Percentiles rank a stretch among this genome's conserved stretches.
Conservation (phyloP, 2,329 filamentous ascomycete genomes). For the Cercospora sojina region DNA sequence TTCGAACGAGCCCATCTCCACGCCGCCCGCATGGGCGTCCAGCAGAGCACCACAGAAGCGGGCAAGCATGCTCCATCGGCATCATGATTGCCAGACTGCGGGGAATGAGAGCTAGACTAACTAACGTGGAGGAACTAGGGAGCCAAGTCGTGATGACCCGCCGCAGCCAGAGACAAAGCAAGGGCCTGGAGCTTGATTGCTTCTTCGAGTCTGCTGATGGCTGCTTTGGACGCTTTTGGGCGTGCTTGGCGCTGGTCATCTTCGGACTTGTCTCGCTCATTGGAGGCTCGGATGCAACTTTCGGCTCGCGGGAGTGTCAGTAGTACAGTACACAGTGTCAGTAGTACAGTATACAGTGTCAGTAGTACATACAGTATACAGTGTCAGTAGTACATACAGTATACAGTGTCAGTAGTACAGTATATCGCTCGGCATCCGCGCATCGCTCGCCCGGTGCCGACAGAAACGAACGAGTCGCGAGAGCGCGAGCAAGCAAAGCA, state of each 20-base stretch:
- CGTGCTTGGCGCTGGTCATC: slow-evolving; percentile 6
- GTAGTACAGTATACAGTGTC: not conserved
- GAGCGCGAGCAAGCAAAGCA: not conserved
- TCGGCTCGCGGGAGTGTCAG: slow-evolving; percentile 1
- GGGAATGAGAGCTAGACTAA: slow-evolving; percentile 1
- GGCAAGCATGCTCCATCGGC: not conserved
- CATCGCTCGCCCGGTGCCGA: not conserved
- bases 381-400: not conserved
- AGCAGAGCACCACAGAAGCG: not conserved
- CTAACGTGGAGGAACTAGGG: no score
- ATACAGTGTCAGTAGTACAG: not conserved
- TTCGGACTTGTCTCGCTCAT: slow-evolving; percentile 10
- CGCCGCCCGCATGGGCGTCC: not conserved
- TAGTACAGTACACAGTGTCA: not conserved
- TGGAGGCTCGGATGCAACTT: not conserved
- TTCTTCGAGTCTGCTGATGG: not conserved
- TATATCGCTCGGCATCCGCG: not conserved
- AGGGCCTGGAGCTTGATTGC: not conserved
- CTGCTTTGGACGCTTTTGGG: not conserved
- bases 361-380: not conserved
- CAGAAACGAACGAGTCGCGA: not conserved
- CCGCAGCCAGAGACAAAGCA: not conserved
- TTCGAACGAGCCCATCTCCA: not conserved
- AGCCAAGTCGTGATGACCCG: not conserved
- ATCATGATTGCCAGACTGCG: not conserved